Evolutionary conservation across 441 rosid species (phyloP), one percentile per base, ranked within the genome.

Genomic region (Cnidoscolus chayamansa): DNA sequence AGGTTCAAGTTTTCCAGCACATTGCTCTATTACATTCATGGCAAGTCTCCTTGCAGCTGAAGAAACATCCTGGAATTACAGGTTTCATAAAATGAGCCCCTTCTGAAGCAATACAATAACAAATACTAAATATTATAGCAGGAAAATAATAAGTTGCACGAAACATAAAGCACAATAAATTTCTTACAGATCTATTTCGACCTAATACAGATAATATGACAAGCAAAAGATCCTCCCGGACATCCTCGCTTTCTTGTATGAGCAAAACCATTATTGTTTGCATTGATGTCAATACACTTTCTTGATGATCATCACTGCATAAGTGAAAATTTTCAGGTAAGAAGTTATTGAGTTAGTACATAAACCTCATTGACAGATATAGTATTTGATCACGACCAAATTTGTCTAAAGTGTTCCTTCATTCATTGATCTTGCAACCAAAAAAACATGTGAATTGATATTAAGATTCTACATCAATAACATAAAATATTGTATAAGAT

Each of bases 241-340:
- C 81, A 75, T 94, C 98, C 84, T 94, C 98, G 73, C 97, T 96
- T 80, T 96, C 98, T 85, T 96, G 97, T 81, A 96, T 79, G 73
- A 94, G 90, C 80, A 88, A 89, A 48, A 73, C 79, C 96, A 96
- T 90, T 85, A 92, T 92, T 64, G 87, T 90, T 81, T 90, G 96
- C 98, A 96, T 96, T 68, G 99, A 94, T 50, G 92, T 81, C 32
- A 91, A 70, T 81, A 96, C 94, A 83, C 85, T 88, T 83, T 92
- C 93, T 72, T 92, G 97, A 78, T 92, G 98, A 79, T 94, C 94
- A 85, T 94, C 98, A 66, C 99, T 96, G 97, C 88, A 83, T 19
- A 57, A 59, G 71, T 68, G 71, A 69, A 66, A 77, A 56, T 53
- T 74, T 60, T 59, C 65, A 71, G 54, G 62, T 56, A 56, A 80